phyloP scores from a whole-genome alignment of 257 asterid species.

The Solanum paucissectum region DNA sequence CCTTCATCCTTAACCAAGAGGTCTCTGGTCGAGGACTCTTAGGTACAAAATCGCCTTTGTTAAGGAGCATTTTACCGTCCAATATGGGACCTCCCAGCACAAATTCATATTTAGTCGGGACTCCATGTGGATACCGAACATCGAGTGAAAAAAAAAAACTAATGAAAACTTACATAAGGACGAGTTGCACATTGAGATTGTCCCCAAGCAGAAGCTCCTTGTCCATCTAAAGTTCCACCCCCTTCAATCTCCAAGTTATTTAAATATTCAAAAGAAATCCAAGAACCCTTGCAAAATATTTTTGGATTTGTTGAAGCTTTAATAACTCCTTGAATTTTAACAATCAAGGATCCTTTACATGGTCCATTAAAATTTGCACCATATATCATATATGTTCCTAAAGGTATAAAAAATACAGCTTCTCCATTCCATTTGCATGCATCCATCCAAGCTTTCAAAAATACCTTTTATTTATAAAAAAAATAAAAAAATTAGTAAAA shows the following conservation, averaged over 20 bases:
- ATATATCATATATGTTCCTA: not conserved
- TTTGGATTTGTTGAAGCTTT: conserved; percentile 3
- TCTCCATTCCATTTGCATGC: not conserved
- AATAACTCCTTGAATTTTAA: not conserved
- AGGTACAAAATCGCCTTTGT: no score
- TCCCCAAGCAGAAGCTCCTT: not conserved
- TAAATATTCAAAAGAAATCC: not conserved
- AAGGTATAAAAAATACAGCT: not conserved
- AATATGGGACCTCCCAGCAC: no score
- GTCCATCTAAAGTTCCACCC: not conserved
- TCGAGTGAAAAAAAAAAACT: no score
- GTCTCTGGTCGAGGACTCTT: no score
- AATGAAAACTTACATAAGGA: no score
- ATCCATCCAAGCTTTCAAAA: not conserved
- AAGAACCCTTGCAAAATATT: not conserved
- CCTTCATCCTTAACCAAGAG: no score
- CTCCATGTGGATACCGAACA: no score
- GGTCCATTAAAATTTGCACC: not conserved
- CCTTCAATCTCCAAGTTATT: not conserved
- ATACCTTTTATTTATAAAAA: not conserved
- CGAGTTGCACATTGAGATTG: no score
- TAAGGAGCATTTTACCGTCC: no score
- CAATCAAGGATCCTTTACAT: not conserved
- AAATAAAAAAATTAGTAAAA: not conserved
- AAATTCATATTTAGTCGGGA: no score